These are phyloP conservation scores for Eutrema salsugineum DNA, from an alignment of 441 rosid species.

Conservation along the genomic window DNA sequence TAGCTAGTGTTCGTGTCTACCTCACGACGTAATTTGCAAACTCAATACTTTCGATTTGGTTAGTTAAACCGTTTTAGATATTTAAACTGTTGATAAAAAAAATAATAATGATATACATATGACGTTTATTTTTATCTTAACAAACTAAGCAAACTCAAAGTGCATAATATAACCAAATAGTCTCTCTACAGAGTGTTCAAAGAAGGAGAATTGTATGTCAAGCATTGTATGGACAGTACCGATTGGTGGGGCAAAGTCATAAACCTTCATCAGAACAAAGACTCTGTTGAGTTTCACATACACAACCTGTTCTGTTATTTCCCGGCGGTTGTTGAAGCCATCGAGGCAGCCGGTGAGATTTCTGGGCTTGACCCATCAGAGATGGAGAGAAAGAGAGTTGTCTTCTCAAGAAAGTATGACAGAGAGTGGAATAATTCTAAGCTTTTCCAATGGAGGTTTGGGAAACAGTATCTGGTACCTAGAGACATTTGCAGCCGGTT, in stretches of 20 bases:
- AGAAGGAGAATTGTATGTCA: slow-evolving; percentile 79
- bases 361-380: slow-evolving; percentile 73
- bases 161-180: too few species aligned
- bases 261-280: slow-evolving; percentile 68
- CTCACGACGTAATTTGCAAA: too few species aligned
- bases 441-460: slow-evolving; percentile 71
- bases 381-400: slow-evolving; percentile 68
- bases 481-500: slow-evolving; percentile 45
- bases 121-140: too few species aligned
- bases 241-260: slow-evolving; percentile 86
- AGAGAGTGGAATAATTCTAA: slow-evolving; percentile 76
- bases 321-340: slow-evolving; percentile 71
- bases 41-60: too few species aligned
- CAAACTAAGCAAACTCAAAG: too few species aligned
- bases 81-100: too few species aligned
- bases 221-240: slow-evolving; percentile 64
- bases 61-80: too few species aligned
- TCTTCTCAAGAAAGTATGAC: slow-evolving; percentile 62
- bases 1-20: too few species aligned
- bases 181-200: slow-evolving; percentile 67
- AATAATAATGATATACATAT: too few species aligned
- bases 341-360: slow-evolving; percentile 73
- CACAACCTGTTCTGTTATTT: slow-evolving; percentile 71
- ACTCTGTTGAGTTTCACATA: slow-evolving; percentile 70
- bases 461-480: slow-evolving; percentile 70